A percentile compares a stretch with the other conserved stretches of the same genome.
These are phyloP conservation scores for Ceratobasidium sp. DNA, from an alignment of 1,284 basidiomycete species.

Conservation along the genomic window DNA sequence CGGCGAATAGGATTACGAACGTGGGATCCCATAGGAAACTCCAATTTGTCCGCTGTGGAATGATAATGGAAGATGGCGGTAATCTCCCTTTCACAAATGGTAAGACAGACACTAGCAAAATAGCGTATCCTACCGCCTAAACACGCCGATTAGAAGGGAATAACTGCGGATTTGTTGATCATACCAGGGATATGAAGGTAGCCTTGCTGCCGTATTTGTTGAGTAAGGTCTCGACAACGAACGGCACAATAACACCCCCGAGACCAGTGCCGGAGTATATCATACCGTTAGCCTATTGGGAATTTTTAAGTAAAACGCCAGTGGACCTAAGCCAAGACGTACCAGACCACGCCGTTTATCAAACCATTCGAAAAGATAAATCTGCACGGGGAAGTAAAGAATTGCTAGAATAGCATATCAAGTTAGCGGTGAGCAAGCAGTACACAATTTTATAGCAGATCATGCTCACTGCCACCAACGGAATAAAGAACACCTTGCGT, in stretches of 20 bases:
- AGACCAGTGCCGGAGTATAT: conserved; percentile 47
- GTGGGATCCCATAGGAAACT: conserved; percentile 45
- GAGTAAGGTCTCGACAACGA: conserved; percentile 47
- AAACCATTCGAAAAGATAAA: conserved; percentile 47
- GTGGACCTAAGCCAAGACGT: conserved; percentile 21
- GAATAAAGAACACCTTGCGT: conserved; percentile 50
- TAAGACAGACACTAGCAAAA: conserved; percentile 39
- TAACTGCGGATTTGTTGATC: no score
- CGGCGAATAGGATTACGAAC: conserved; percentile 47
- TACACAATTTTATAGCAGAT: neutral
- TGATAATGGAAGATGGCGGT: conserved; percentile 34
- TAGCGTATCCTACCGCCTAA: conserved; percentile 42
- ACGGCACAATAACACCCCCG: conserved; percentile 48
- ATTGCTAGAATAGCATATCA: conserved; percentile 28
- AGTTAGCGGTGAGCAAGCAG: neutral
- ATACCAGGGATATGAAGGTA: conserved; percentile 47
- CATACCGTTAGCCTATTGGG: conserved; percentile 46
- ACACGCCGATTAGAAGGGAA: no score
- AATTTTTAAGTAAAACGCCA: no score
- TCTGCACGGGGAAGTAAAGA: conserved; percentile 48
- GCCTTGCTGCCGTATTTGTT: conserved; percentile 38
- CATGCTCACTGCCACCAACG: conserved; percentile 47
- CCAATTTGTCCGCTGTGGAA: conserved; percentile 27
- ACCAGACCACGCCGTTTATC: conserved; percentile 46
- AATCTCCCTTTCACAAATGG: conserved; percentile 49